These are phyloP conservation scores for Vaucheria bursata DNA, from an alignment of 352 stramenopile species.

Conservation along the genomic window DNA sequence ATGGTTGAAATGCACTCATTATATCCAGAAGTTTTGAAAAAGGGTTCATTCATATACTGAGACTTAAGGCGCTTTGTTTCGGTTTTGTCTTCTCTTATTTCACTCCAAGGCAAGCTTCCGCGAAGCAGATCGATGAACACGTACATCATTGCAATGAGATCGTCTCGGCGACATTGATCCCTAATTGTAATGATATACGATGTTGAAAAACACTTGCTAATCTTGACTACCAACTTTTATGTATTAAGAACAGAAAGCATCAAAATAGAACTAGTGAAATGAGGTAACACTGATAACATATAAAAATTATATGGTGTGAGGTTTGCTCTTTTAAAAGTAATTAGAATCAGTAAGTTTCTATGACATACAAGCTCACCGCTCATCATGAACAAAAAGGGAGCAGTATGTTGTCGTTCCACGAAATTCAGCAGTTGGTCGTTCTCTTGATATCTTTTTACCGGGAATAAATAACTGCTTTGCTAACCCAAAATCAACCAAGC, in stretches of 20 bases:
- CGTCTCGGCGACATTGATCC: conserved; percentile 36
- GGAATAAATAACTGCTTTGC: conserved; percentile 21
- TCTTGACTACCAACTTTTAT: too few relatives aligned
- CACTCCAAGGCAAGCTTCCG: conserved; percentile 36
- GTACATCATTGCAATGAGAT: conserved; percentile 36
- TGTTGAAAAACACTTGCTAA: neutral
- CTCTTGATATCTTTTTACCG: conserved; percentile 6
- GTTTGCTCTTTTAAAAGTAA: too few relatives aligned
- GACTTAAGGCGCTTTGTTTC: conserved; percentile 6
- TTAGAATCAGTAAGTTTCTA: too few relatives aligned
- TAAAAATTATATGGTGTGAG: too few relatives aligned
- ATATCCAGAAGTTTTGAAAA: neutral
- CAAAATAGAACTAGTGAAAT: too few relatives aligned
- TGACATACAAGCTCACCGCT: conserved; percentile 1
- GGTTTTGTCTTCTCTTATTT: neutral
- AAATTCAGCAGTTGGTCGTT: conserved; percentile 34
- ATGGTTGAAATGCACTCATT: neutral
- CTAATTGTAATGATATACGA: neutral
- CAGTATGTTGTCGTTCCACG: conserved; percentile 39
- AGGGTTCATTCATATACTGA: conserved; percentile 5
- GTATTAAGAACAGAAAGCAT: too few relatives aligned
- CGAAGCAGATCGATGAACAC: conserved; percentile 37
- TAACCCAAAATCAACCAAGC: conserved; percentile 37
- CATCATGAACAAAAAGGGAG: conserved; percentile 26
- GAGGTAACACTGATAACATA: too few relatives aligned